A percentile compares a stretch with the other conserved stretches of the same genome.
Conservation (phyloP, 371 early-diverging fungal species). For the Syncephalastrum monosporum region DNA sequence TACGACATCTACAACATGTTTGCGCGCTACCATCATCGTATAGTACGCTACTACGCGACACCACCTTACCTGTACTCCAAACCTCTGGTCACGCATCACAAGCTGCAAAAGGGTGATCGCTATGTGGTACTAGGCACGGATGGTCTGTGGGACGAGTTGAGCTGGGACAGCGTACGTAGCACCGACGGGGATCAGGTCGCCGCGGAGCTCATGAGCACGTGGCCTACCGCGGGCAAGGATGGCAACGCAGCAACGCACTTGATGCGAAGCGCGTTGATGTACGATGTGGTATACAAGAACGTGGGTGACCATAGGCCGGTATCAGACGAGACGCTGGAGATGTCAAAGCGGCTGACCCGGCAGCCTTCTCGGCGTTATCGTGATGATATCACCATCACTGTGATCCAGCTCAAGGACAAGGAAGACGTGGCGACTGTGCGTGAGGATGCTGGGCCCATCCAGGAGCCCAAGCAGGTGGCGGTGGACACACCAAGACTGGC, state of each 20-base stretch:
- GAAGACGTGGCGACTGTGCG: slow-evolving; percentile 7
- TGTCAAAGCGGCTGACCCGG: slow-evolving; percentile 45
- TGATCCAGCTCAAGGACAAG: slow-evolving; percentile 66
- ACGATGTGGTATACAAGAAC: slow-evolving; percentile 43
- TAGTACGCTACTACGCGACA: slow-evolving; percentile 68
- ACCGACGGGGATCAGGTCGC: slow-evolving; percentile 38
- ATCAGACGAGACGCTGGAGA: slow-evolving; percentile 29
- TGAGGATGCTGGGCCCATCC: slow-evolving; percentile 27
- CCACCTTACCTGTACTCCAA: slow-evolving; percentile 95
- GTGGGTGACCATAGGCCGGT: slow-evolving; percentile 25
- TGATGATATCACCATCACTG: slow-evolving; percentile 93
- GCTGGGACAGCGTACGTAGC: slow-evolving; percentile 66
- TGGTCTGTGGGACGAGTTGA: slow-evolving; percentile 90
- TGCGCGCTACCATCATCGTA: slow-evolving; percentile 61
- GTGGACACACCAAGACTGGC: slow-evolving; percentile 24
- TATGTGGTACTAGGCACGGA: slow-evolving; percentile 92
- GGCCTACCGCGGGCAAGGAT: slow-evolving; percentile 40
- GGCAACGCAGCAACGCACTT: slow-evolving; percentile 85
- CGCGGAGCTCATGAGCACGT: slow-evolving; percentile 33
- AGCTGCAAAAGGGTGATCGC: slow-evolving; percentile 63
- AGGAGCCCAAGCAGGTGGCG: slow-evolving; percentile 27
- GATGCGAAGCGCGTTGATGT: slow-evolving; percentile 72
- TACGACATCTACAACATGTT: slow-evolving; percentile 59
- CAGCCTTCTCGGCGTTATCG: slow-evolving; percentile 71
- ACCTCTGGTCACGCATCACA: slow-evolving; percentile 78